Percentiles rank a stretch among this genome's conserved stretches.
These are phyloP conservation scores for Salix udensis DNA, from an alignment of 345 rosid genomes.

Conservation along the genomic window DNA sequence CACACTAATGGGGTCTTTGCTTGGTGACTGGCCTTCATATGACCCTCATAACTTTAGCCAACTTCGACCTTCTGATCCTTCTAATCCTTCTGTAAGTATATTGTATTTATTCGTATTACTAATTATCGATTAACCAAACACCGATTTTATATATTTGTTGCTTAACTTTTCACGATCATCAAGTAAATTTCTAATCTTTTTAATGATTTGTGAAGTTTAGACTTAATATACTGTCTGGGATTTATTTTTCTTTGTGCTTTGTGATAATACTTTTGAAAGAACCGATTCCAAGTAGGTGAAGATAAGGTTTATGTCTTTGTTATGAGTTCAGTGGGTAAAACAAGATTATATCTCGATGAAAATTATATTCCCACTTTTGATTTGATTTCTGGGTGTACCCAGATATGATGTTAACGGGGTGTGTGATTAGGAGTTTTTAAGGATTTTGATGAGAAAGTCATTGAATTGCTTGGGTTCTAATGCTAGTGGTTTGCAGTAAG, in stretches of 20 bases:
- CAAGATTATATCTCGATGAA: not conserved
- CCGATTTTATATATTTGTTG: not conserved
- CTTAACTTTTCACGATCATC: not conserved
- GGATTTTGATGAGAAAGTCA: no score
- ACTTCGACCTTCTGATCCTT: conserved; percentile 80
- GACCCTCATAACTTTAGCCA: conserved; percentile 88
- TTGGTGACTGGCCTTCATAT: conserved; percentile 74
- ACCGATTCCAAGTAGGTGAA: no score
- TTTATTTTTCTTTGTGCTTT: no score
- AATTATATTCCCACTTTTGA: not conserved
- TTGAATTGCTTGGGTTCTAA: no score
- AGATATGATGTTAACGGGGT: not conserved
- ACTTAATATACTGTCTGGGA: not conserved
- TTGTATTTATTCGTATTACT: not conserved
- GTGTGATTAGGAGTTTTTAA: not conserved
- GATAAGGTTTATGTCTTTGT: not conserved
- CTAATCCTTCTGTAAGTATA: conserved; percentile 65
- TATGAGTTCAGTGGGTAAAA: not conserved
- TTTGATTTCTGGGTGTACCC: conserved; percentile 4
- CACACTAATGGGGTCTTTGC: conserved; percentile 60
- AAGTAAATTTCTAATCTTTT: not conserved
- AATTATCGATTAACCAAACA: not conserved
- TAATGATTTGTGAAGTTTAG: not conserved
- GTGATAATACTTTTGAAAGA: no score
- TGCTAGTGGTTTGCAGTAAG: not conserved